Evolutionary conservation across 306 rosid species (phyloP).

Genomic region (Oemleria cerasiformis): DNA sequence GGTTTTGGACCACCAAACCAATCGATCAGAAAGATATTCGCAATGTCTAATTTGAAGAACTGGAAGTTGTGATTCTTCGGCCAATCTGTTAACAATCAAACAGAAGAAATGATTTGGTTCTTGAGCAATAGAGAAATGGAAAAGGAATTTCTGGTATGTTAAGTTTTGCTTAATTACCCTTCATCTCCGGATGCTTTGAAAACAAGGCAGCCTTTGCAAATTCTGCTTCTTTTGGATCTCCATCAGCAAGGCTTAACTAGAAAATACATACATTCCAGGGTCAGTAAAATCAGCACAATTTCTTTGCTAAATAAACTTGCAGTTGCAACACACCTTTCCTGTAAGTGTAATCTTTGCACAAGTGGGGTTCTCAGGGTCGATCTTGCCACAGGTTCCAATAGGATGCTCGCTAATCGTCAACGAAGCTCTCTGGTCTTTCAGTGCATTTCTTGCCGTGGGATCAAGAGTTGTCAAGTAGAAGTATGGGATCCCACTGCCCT

Average conservation of each 20-base stretch:
- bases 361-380: constrained; percentile 82
- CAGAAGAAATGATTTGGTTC: not conserved
- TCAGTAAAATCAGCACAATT: not conserved
- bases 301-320: not conserved
- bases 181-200: constrained; percentile 91
- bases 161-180: constrained; percentile 36
- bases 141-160: constrained; percentile 1
- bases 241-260: constrained; percentile 67
- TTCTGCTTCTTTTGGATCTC: constrained; percentile 49
- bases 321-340: constrained; percentile 62
- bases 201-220: constrained; percentile 73
- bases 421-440: constrained; percentile 67
- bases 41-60: constrained; percentile 73
- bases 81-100: constrained; percentile 57
- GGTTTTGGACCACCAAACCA: constrained; percentile 95
- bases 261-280: constrained; percentile 18
- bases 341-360: constrained; percentile 81
- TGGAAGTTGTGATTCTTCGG: constrained; percentile 65
- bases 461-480: constrained; percentile 89
- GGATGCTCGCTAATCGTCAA: constrained; percentile 78
- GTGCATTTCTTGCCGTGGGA: constrained; percentile 73
- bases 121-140: constrained; percentile 4
- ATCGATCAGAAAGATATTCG: constrained; percentile 64
- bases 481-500: constrained; percentile 77
- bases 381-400: constrained; percentile 77